Evolutionary conservation across 1,284 basidiomycete species (phyloP).

Genomic region (Trametes pubescens): DNA sequence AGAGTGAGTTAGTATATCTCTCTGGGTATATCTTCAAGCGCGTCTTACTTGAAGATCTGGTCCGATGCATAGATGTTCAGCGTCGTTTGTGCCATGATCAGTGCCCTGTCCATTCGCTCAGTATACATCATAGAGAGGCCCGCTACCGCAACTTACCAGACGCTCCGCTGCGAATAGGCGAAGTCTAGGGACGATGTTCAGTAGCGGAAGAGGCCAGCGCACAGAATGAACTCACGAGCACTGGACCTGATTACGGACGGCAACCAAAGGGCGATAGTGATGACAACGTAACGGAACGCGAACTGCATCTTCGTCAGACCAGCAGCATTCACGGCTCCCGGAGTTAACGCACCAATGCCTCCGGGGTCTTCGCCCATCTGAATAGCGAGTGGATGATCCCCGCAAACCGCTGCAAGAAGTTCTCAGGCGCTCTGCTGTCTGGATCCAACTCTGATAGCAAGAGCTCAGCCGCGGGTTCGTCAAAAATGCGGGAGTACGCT

Average conservation of each 20-base stretch:
- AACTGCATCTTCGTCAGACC: conserved; percentile 47
- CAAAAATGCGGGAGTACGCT: conserved; percentile 27
- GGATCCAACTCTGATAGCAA: conserved; percentile 51
- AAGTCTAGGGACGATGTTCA: conserved; percentile 45
- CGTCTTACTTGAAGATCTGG: conserved; percentile 58
- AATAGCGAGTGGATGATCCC: conserved; percentile 47
- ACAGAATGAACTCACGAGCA: conserved; percentile 49
- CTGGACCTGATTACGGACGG: conserved; percentile 55
- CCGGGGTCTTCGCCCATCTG: conserved; percentile 52
- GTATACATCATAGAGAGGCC: not conserved
- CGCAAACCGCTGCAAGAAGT: conserved; percentile 50
- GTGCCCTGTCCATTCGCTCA: conserved; percentile 50
- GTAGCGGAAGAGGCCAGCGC: not conserved
- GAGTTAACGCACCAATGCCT: conserved; percentile 48
- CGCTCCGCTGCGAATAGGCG: conserved; percentile 52
- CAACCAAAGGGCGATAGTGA: conserved; percentile 65
- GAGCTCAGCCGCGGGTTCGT: not conserved
- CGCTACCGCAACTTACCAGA: conserved; percentile 45
- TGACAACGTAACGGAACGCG: conserved; percentile 61
- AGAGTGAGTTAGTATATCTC: conserved; percentile 10
- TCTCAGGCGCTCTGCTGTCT: conserved; percentile 56
- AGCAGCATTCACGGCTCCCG: not conserved
- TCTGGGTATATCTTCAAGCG: conserved; percentile 33
- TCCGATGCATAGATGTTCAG: conserved; percentile 69
- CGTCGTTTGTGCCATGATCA: conserved; percentile 75